Evolutionary conservation across 768 basidiomycete species (phyloP), one percentile per base, ranked within the genome.

Genomic region (Russula olivacea): DNA sequence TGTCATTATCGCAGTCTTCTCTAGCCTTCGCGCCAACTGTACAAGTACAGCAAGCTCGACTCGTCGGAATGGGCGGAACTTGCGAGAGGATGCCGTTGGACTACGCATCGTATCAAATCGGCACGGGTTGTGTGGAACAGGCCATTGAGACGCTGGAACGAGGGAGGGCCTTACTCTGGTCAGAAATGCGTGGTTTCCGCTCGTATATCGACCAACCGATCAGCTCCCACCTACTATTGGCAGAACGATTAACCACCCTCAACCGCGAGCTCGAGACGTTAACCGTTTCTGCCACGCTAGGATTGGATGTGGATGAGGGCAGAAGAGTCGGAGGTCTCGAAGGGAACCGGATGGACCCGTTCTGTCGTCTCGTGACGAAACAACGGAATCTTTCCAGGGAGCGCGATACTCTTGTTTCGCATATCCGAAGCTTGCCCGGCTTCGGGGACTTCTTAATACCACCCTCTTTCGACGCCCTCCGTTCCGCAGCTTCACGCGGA

Each of bases 81-180:
- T 55, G 61, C 49, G 47, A 28, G 38, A 55, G 11, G 7, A 23
- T 51, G 38, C 30, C 49, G 9, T 40, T 61, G n/a, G 55, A 61
- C n/a, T 34, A 57, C 21, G 43, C 55, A 9, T 57, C 55, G 30
- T 34, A 47, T 34, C 55, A 57, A 14, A 19, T 57, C 40, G 19
- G 23, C 28, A 8, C 55, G 9, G 55, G 38, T 43, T 7, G 28
- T n/a, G 21, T 43, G 10, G 61, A 61, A 23, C 52, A 14, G 32
- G 61, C 61, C 2, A 25, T 62, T 4, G 61, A 62, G 55, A 34
- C 8, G 3, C 28, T 57, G 21, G 55, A 57, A 32, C 43, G 43
- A 45, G 55, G 55, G 43, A 47, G 32, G 17, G 14, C 55, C 0
- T 8, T 21, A 23, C 55, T 57, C 30, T 57, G 55, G 55, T 21